A percentile compares a stretch with the other conserved stretches of the same genome.
These are phyloP conservation scores for Dendrobium officinale DNA, from an alignment of 106 monocot species.

Conservation along the genomic window DNA sequence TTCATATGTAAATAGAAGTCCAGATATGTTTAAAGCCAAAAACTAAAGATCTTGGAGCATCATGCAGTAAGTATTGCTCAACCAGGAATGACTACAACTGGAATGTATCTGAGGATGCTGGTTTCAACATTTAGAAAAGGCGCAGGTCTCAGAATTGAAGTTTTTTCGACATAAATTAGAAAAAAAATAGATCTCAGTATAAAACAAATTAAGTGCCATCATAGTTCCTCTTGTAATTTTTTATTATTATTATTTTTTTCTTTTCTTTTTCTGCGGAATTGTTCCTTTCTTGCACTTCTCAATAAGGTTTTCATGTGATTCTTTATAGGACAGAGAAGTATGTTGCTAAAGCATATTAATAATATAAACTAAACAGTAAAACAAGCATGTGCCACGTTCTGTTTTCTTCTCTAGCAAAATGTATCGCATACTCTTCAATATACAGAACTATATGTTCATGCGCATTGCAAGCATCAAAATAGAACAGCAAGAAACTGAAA, in stretches of 20 bases:
- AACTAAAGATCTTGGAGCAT: neutral
- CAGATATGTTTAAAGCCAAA: neutral
- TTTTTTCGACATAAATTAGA: too few species aligned
- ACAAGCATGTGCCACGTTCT: neutral
- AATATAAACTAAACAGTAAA: slow-evolving; percentile 1
- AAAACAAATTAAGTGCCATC: neutral
- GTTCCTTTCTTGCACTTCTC: neutral
- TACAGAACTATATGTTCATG: neutral
- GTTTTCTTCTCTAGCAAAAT: neutral
- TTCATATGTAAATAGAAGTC: neutral
- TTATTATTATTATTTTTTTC: too few species aligned
- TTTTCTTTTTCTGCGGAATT: neutral
- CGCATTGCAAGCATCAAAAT: neutral
- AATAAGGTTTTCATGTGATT: neutral
- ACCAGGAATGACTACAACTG: neutral
- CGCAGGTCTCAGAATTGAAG: too few species aligned
- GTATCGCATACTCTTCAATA: neutral
- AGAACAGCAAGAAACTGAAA: neutral
- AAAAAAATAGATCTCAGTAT: neutral
- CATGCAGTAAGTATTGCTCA: neutral
- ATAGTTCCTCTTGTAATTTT: too few species aligned
- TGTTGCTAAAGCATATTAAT: neutral
- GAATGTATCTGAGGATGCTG: neutral
- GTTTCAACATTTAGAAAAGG: neutral
- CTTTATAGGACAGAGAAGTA: neutral